A percentile compares a stretch with the other conserved stretches of the same genome.
Evolutionary conservation across 306 rosid species (phyloP).

Genomic region (Lotus japonicus): DNA sequence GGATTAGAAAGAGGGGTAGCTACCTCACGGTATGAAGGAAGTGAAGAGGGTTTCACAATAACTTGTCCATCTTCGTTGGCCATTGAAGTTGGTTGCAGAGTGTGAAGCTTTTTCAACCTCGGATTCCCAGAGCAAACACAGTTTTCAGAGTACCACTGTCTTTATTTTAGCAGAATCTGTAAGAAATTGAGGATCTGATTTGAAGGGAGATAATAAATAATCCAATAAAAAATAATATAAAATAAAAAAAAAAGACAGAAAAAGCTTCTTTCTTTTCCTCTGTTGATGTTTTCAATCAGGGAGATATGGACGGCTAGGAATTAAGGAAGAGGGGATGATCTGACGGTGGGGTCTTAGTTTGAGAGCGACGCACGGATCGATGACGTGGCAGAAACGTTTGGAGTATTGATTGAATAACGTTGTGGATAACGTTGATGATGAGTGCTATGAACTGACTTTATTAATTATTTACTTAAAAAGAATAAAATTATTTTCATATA

Average conservation of each 20-base stretch:
- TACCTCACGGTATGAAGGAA: constrained; percentile 79
- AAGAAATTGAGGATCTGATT: constrained; percentile 35
- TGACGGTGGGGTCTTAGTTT: not conserved
- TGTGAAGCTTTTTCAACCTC: constrained; percentile 16
- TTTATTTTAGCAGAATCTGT: constrained; percentile 34
- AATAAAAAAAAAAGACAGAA: not conserved
- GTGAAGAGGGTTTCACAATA: constrained; percentile 42
- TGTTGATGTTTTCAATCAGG: not conserved
- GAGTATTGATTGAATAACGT: not conserved
- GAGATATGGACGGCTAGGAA: constrained; percentile 8
- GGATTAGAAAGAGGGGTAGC: not conserved
- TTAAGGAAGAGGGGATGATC: not conserved
- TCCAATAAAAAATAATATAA: not conserved
- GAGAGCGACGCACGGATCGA: not conserved
- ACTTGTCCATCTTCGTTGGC: constrained; percentile 39
- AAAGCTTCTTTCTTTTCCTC: not conserved
- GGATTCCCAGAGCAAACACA: not conserved
- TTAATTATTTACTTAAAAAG: no score
- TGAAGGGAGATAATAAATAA: constrained; percentile 15
- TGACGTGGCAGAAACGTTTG: not conserved
- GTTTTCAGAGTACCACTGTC: constrained; percentile 20
- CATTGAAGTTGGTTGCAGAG: constrained; percentile 38
- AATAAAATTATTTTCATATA: no score
- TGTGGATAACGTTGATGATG: not conserved
- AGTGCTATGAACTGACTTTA: no score